A percentile compares a stretch with the other conserved stretches of the same genome.
phyloP scores from a whole-genome alignment of 495 filamentous ascomycete genomes.

The Hypomontagnella submonticulosa region DNA sequence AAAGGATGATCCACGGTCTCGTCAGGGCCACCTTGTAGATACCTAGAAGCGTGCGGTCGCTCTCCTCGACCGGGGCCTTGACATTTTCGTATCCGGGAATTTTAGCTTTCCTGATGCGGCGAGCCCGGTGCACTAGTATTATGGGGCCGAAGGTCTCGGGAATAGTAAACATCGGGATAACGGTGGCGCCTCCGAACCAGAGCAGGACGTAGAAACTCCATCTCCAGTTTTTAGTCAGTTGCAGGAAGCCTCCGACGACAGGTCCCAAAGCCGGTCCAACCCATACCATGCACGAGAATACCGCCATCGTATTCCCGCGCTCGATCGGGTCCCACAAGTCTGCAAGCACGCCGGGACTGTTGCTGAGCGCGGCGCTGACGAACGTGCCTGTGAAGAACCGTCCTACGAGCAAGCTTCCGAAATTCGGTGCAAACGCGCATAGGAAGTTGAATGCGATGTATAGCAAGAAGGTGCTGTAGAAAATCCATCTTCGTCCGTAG shows the following conservation, averaged over 20 bases:
- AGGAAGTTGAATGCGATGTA: conserved; percentile 64
- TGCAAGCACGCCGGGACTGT: conserved; percentile 61
- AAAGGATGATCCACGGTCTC: conserved; percentile 55
- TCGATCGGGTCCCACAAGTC: conserved; percentile 65
- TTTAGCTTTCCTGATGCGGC: conserved; percentile 50
- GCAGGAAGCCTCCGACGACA: conserved; percentile 61
- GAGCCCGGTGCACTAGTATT: conserved; percentile 71
- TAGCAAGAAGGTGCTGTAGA: conserved; percentile 55
- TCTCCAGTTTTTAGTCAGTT: conserved; percentile 58
- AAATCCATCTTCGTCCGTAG: conserved; percentile 62
- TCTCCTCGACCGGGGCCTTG: conserved; percentile 57
- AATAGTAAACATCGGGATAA: conserved; percentile 58
- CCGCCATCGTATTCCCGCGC: conserved; percentile 62
- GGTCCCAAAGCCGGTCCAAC: conserved; percentile 66
- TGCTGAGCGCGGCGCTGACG: conserved; percentile 61
- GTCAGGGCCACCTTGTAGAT: conserved; percentile 64
- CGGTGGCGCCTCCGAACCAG: conserved; percentile 54
- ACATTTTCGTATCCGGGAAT: conserved; percentile 59
- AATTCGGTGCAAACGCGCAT: conserved; percentile 64
- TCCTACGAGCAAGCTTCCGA: conserved; percentile 60
- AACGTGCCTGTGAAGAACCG: conserved; percentile 64
- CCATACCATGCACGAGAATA: conserved; percentile 60
- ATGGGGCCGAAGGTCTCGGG: conserved; percentile 77
- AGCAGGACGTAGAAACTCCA: conserved; percentile 62
- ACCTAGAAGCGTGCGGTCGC: conserved; percentile 51